phyloP scores from a whole-genome alignment of 768 basidiomycete genomes.

The Panaeolus papilionaceus region DNA sequence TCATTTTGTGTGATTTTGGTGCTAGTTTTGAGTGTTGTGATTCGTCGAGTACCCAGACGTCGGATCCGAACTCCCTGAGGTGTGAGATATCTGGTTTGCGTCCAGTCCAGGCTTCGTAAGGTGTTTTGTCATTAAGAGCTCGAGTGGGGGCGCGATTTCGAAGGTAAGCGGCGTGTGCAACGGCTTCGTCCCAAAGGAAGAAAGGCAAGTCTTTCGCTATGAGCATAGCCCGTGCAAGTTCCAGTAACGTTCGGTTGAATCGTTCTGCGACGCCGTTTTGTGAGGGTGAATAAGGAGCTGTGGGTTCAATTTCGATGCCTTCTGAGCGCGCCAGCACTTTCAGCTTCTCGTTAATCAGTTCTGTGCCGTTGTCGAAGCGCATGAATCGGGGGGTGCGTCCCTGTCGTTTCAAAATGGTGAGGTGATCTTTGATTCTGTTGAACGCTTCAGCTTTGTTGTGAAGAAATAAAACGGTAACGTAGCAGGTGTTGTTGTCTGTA shows the following conservation, averaged over 20 bases:
- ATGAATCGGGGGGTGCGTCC: constrained; percentile 19
- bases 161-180: constrained; percentile 26
- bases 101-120: constrained; percentile 28
- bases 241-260: constrained; percentile 38
- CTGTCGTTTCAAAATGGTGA: constrained; percentile 24
- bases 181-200: constrained; percentile 37
- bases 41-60: constrained; percentile 31
- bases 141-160: constrained; percentile 34
- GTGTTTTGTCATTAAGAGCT: constrained; percentile 29
- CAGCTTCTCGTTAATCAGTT: constrained; percentile 34
- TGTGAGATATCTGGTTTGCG: constrained; percentile 32
- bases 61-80: constrained; percentile 33
- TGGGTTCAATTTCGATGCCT: constrained; percentile 38
- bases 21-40: constrained; percentile 23
- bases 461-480: no score
- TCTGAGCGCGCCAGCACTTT: constrained; percentile 27
- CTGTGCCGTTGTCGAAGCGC: constrained; percentile 37
- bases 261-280: constrained; percentile 49
- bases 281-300: constrained; percentile 41
- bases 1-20: constrained; percentile 30
- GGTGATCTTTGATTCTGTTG: constrained; percentile 26
- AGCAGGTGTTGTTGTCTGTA: constrained; percentile 26
- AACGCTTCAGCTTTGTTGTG: constrained; percentile 24
- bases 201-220: constrained; percentile 31
- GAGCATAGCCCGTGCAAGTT: constrained; percentile 40